A percentile compares a stretch with the other conserved stretches of the same genome.
These are phyloP conservation scores for Kluyveromyces marxianus DNA, from an alignment of 1,139 yeast species.

Conservation along the genomic window DNA sequence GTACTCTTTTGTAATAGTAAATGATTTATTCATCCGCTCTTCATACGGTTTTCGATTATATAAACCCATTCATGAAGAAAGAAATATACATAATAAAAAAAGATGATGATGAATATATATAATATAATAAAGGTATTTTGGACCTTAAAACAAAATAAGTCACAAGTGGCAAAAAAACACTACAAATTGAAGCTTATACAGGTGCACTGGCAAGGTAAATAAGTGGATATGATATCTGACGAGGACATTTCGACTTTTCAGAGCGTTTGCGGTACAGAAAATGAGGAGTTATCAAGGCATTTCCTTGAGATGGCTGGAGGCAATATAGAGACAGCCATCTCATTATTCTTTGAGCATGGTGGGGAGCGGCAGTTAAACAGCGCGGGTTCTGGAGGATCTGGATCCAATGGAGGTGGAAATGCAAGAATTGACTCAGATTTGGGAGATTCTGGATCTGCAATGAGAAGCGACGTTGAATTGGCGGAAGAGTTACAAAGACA, in stretches of 20 bases:
- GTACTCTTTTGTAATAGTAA: too few species aligned
- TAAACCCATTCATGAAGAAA: too few species aligned
- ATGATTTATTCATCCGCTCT: too few species aligned
- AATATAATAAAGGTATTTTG: too few species aligned
- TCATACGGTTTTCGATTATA: too few species aligned
- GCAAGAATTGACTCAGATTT: not conserved
- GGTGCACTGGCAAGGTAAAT: not conserved
- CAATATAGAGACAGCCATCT: constrained; percentile 77
- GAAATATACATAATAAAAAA: too few species aligned
- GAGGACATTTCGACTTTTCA: constrained; percentile 65
- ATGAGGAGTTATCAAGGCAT: constrained; percentile 62
- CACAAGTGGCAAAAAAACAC: not conserved
- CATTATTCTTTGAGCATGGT: constrained; percentile 74
- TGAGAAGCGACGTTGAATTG: constrained; percentile 46
- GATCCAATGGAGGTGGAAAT: constrained; percentile 10
- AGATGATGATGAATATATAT: too few species aligned
- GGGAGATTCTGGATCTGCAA: constrained; percentile 4
- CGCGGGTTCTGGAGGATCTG: not conserved
- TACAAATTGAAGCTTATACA: not conserved
- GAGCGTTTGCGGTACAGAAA: constrained; percentile 75
- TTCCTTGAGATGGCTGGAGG: constrained; percentile 75
- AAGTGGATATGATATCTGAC: constrained; percentile 23
- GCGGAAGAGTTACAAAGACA: constrained; percentile 63
- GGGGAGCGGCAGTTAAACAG: constrained; percentile 22
- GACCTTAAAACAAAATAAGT: not conserved